These are phyloP conservation scores for Wickerhamiella sorbophila DNA, from an alignment of 805 yeast genomes.

Conservation along the genomic window DNA sequence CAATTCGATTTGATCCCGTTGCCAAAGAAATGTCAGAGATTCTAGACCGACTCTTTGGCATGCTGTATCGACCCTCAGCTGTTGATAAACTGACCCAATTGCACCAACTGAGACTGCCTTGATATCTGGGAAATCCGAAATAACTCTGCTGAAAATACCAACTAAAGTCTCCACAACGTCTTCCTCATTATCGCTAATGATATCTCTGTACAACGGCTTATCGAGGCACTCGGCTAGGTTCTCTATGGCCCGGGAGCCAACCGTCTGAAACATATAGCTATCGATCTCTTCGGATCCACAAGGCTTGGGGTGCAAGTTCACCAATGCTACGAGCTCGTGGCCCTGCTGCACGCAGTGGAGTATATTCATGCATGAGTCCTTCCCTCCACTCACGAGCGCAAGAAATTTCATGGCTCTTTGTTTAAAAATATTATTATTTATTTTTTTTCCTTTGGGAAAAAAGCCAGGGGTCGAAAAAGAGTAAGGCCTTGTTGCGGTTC, in stretches of 20 bases:
- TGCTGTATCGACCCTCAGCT: slow-evolving; percentile 86
- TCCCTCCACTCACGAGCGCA: slow-evolving; percentile 89
- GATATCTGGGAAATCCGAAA: slow-evolving; percentile 47
- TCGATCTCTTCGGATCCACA: slow-evolving; percentile 55
- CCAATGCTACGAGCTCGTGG: slow-evolving; percentile 75
- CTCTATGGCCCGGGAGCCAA: slow-evolving; percentile 69
- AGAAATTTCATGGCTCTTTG: slow-evolving; percentile 59
- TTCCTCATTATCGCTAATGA: slow-evolving; percentile 49
- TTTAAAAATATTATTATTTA: background rate
- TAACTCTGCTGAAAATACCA: slow-evolving; percentile 36
- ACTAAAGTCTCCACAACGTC: slow-evolving; percentile 86
- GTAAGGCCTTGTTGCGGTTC: no score
- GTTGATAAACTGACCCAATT: slow-evolving; percentile 84
- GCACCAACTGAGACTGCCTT: slow-evolving; percentile 93
- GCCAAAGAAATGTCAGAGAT: slow-evolving; percentile 77
- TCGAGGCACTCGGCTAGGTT: slow-evolving; percentile 56
- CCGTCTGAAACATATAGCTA: slow-evolving; percentile 95
- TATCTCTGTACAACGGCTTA: slow-evolving; percentile 62
- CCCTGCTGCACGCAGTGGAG: slow-evolving; percentile 75
- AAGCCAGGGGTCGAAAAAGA: no score
- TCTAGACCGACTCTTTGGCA: slow-evolving; percentile 59
- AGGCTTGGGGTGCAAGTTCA: slow-evolving; percentile 53
- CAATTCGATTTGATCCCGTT: slow-evolving; percentile 62
- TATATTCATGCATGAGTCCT: slow-evolving; percentile 85
- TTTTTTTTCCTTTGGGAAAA: background rate